Evolutionary conservation across 208 protist species (phyloP), one percentile per base, ranked within the genome.

Genomic region (Wallacemonas sp.): DNA sequence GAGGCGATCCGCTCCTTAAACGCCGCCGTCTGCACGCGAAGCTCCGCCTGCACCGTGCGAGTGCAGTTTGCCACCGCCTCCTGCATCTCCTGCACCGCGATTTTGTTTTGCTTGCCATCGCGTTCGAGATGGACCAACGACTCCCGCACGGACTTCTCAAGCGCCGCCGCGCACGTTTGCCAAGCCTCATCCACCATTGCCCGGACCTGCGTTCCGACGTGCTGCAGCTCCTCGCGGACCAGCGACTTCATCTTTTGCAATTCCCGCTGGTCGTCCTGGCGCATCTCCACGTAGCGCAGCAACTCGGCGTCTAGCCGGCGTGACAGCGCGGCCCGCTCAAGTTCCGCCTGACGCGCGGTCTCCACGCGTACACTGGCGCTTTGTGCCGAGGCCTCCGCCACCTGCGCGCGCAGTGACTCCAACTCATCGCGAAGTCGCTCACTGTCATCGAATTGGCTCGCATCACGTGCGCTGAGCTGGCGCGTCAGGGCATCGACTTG

Each of bases 251-350:
- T 42, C 29, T 60, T 57, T 54, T 77, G 69, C 42, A 87, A 64
- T 52, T 72, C 79, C 17, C 78, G 76, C 37, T 91, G 71, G 32
- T 87, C 85, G 19, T 88, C 83, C 13, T 73, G 67, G 5, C 79
- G 80, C 79, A 91, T 86, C 50, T 91, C 85, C 0, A 78, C 79
- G 22, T 81, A 81, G 6, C 83, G 85, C 52, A 88, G 46, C 34
- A 91, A 61, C 68, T 91, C 89, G 19, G 61, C 37, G 58, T 95
- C 89, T 0, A 95, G 82, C 2, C 85, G 83, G 46, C 81, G 76
- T 13, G 70, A 58, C 6, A 91, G 76, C 3, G 76, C 44, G 0
- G 73, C 71, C 1, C 78, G 65, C 58, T 92, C 89, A 17, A 69
- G 74, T 68, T 95, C 89, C 6, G 89, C 42, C 64, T 83, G 65